phyloP scores from a whole-genome alignment of 1,139 yeast species.

The Protomyces gravidus region DNA sequence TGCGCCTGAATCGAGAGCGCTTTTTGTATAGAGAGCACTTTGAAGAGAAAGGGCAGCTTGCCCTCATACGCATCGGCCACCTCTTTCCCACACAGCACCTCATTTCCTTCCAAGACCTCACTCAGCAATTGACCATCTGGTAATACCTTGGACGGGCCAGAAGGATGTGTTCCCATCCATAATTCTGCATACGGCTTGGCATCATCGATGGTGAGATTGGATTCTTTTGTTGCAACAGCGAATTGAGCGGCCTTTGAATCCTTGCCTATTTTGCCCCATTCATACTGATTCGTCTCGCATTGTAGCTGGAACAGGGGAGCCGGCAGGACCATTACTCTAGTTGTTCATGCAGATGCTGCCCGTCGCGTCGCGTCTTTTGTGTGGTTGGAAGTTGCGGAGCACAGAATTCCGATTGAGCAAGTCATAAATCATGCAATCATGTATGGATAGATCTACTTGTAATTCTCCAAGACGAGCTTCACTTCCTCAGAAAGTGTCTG shows the following conservation, averaged over 20 bases:
- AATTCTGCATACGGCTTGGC: constrained; percentile 40
- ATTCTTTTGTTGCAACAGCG: constrained; percentile 20
- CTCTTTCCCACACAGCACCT: constrained; percentile 57
- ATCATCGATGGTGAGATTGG: constrained; percentile 6
- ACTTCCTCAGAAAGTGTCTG: not conserved
- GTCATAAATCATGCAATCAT: not conserved
- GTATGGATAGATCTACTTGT: not conserved
- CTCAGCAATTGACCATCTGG: constrained; percentile 56
- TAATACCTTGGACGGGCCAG: constrained; percentile 71
- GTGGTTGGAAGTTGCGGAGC: too few relatives aligned
- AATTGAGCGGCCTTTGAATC: constrained; percentile 25
- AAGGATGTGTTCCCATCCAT: constrained; percentile 99
- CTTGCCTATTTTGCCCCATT: constrained; percentile 25
- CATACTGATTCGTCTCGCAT: constrained; percentile 27
- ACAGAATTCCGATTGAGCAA: not conserved
- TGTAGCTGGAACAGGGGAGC: constrained; percentile 25
- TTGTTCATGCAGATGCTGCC: not conserved
- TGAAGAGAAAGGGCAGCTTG: constrained; percentile 87
- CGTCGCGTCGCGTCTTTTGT: not conserved
- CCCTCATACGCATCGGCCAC: constrained; percentile 40
- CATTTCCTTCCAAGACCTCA: constrained; percentile 58
- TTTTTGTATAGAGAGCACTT: constrained; percentile 85
- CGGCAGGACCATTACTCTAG: constrained; percentile 17
- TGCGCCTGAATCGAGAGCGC: constrained; percentile 96
- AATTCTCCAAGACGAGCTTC: not conserved